Conservation (phyloP, 2,329 filamentous ascomycete genomes). For the Xylaria sp. region DNA sequence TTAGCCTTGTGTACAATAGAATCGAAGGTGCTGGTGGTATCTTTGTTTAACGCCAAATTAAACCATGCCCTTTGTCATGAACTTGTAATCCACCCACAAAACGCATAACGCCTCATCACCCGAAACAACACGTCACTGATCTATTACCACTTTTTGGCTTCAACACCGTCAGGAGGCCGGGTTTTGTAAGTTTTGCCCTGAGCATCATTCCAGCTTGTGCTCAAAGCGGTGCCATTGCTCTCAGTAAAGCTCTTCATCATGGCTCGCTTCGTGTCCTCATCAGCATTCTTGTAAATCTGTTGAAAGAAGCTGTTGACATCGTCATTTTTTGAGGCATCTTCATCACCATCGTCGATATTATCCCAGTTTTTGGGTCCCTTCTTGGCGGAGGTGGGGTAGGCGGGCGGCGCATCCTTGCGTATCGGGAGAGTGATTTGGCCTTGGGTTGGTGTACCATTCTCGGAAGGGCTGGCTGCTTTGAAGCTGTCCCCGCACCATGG, state of each 20-base stretch:
- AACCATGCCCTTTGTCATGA: conserved; percentile 8
- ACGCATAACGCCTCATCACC: conserved; percentile 25
- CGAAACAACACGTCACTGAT: conserved; percentile 10
- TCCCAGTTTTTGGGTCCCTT: conserved; percentile 93
- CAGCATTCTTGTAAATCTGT: conserved; percentile 80
- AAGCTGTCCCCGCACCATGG: conserved; percentile 30
- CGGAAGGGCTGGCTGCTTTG: conserved; percentile 21
- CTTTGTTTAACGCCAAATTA: conserved; percentile 21
- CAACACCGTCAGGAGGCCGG: conserved; percentile 78
- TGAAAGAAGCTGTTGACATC: conserved; percentile 89
- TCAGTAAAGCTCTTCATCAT: conserved; percentile 99
- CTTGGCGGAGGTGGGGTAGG: conserved; percentile 88
- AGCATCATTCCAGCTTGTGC: conserved; percentile 92
- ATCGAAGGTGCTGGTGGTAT: conserved; percentile 31
- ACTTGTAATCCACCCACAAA: conserved; percentile 12
- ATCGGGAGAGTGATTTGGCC: conserved; percentile 25
- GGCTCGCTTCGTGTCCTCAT: conserved; percentile 83
- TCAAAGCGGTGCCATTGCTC: conserved; percentile 91
- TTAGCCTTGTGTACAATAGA: conserved; percentile 24
- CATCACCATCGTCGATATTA: conserved; percentile 68
- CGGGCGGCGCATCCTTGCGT: conserved; percentile 55
- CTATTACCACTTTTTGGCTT: conserved; percentile 75
- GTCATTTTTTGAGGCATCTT: conserved; percentile 67
- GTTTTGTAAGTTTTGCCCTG: conserved; percentile 77
- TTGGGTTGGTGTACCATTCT: conserved; percentile 28